phyloP scores from a whole-genome alignment of 176 grass and related monocot species.

The Oryza nivara region DNA sequence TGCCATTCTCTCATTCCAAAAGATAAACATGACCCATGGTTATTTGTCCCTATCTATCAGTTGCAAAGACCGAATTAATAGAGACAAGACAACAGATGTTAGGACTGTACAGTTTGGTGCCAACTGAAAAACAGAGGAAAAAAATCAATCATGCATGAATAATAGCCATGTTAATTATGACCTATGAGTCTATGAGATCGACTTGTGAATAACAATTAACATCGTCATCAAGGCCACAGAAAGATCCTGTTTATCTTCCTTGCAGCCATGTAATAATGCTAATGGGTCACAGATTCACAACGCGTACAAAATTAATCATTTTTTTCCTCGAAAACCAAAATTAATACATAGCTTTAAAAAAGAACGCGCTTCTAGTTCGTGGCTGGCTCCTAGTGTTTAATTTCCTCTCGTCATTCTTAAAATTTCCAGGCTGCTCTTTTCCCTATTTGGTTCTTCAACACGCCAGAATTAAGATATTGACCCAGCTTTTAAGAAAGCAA shows the following conservation, averaged over 20 bases:
- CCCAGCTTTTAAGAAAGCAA: not conserved
- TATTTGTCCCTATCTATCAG: conserved; percentile 30
- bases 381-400: not conserved
- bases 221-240: not conserved
- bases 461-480: not conserved
- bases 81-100: not conserved
- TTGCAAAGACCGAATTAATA: conserved; percentile 1
- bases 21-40: not conserved
- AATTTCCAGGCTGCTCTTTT: too few relatives aligned
- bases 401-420: not conserved
- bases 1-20: not conserved
- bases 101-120: not conserved
- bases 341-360: not conserved
- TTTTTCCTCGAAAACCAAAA: too few relatives aligned
- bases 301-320: not conserved
- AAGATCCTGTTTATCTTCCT: not conserved
- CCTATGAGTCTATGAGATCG: not conserved
- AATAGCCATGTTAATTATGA: not conserved
- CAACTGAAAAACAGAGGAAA: not conserved
- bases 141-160: not conserved
- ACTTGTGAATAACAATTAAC: not conserved
- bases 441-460: not conserved
- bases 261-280: not conserved
- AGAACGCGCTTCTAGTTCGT: not conserved
- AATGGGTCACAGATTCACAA: not conserved